Percentiles rank a stretch among this genome's conserved stretches.
These are phyloP conservation scores for Primulina tabacum DNA, from an alignment of 257 asterid genomes.

Conservation along the genomic window DNA sequence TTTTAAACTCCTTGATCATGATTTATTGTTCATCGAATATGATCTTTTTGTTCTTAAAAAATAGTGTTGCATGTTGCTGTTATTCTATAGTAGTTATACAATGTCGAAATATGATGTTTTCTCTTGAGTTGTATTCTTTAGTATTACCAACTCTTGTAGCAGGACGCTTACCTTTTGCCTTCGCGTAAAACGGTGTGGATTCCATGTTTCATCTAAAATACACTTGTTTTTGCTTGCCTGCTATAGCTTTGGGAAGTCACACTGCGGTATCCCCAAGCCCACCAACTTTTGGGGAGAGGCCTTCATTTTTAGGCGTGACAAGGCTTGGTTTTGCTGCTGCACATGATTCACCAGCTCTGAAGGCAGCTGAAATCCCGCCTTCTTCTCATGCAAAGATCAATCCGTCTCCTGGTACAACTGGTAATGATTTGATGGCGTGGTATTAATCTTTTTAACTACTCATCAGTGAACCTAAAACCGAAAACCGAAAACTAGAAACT, in stretches of 20 bases:
- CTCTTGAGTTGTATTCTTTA: neutral
- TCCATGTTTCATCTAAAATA: neutral
- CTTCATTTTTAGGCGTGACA: slow-evolving; percentile 72
- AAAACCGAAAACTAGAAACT: no score
- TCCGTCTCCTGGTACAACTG: slow-evolving; percentile 33
- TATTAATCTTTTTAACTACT: neutral
- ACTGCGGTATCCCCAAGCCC: slow-evolving; percentile 55
- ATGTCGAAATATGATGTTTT: no score
- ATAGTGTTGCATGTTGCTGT: neutral
- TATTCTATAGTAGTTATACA: neutral
- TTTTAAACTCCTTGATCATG: neutral
- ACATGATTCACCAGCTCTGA: slow-evolving; percentile 71
- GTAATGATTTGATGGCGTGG: slow-evolving; percentile 23
- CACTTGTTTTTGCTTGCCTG: slow-evolving; percentile 26
- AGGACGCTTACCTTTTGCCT: neutral
- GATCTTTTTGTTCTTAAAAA: neutral
- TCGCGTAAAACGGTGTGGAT: slow-evolving; percentile 3
- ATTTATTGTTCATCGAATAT: neutral
- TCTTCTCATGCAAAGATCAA: slow-evolving; percentile 25
- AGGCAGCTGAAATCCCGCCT: slow-evolving; percentile 34
- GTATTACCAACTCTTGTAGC: neutral
- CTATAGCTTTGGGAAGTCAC: slow-evolving; percentile 70
- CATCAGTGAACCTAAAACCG: neutral
- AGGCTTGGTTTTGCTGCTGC: slow-evolving; percentile 95
- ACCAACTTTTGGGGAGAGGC: slow-evolving; percentile 50